Conservation (phyloP, 805 yeast genomes). For the Blastobotrys mokoenaii region DNA sequence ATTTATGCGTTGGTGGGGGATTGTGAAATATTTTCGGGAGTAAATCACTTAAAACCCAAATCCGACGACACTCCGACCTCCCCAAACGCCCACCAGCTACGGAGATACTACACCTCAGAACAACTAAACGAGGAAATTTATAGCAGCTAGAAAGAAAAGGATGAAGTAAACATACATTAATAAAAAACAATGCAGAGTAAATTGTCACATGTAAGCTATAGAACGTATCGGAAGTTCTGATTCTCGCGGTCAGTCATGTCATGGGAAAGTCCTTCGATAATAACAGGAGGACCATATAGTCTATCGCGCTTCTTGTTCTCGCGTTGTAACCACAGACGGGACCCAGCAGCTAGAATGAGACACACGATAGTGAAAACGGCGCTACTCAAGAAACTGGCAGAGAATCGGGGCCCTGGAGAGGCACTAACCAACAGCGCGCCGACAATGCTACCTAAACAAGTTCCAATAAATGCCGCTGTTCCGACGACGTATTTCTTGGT, state of each 20-base stretch:
- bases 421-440: slow-evolving; percentile 55
- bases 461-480: slow-evolving; percentile 48
- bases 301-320: not conserved
- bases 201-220: not conserved
- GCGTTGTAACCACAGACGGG: not conserved
- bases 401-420: slow-evolving; percentile 11
- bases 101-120: not conserved
- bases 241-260: slow-evolving; percentile 14
- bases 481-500: slow-evolving; percentile 45
- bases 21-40: not conserved
- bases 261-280: not conserved
- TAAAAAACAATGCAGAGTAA: no score
- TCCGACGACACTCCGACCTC: not conserved
- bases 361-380: not conserved
- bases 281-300: not conserved
- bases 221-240: slow-evolving; percentile 9
- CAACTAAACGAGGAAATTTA: no score
- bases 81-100: not conserved
- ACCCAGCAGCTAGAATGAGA: not conserved
- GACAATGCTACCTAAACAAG: slow-evolving; percentile 54
- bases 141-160: no score
- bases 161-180: no score
- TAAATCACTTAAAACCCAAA: not conserved
- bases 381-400: slow-evolving; percentile 8
- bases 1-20: not conserved